Base-by-base conservation (phyloP, 2,329 filamentous ascomycete species). In the Aspergillus sp. region DNA sequence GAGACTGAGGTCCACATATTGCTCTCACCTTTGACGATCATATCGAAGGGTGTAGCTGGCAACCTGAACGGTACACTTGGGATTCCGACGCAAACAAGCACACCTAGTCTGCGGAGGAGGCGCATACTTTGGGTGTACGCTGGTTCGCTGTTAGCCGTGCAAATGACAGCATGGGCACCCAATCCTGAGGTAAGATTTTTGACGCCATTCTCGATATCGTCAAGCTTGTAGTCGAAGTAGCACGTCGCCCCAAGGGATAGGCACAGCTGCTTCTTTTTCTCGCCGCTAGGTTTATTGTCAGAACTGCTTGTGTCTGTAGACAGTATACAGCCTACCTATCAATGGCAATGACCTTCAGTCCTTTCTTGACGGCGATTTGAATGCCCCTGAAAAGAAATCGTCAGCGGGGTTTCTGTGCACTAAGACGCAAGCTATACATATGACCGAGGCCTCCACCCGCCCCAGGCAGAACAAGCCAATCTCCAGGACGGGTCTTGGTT, bases 41-140 rank as follows among this genome's bases (percentile, higher is more conserved):
- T 77, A 26, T 76, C 72, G 20, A 79, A 72, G 0, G 76, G 76
- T 5, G 71, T 73, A 54, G 76, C 74, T 4, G 75, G 75, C 16
- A 79, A 65, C 56, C 69, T 69, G 54, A 75, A 77, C 3, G 67
- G 69, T 4, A 66, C 61, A 44, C 70, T 74, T 9, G 76, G 76
- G 35, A 78, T 67, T 1, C 76, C 76, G 4, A 78, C 75, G 32
- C 76, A 78, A 1, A 78, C 75, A 33, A 78, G 66, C 0, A 77
- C 76, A 0, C 76, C 76, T n/a, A 72, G 67, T 6, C 72, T 72
- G 9, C 76, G 67, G n/a, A 76, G 64, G 42, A 78, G 65, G 10
- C 68, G 65, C 50, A 75, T 69, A 32, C 74, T 76, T 51, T 77
- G 73, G 26, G 63, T 60, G 54, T 79, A 79, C 9, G 75, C 74